Conservation (phyloP, 805 yeast genomes). For the Tetrapisispora phaffii region DNA sequence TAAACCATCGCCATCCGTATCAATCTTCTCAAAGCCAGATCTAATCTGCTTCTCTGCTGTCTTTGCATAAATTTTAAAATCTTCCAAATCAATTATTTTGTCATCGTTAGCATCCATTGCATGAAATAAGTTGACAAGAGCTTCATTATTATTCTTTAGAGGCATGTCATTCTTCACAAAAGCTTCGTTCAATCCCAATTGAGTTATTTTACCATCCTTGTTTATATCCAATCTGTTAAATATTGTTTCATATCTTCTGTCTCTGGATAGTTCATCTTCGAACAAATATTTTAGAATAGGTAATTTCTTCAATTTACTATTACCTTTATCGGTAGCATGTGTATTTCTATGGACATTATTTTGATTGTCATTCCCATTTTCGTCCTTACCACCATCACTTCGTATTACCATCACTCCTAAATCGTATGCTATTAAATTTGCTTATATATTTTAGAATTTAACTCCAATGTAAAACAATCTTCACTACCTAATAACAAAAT, state of each 20-base stretch:
- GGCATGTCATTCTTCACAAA: conserved; percentile 50
- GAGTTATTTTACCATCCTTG: conserved; percentile 31
- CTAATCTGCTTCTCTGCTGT: conserved; percentile 64
- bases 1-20: conserved; percentile 63
- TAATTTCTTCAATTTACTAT: not conserved
- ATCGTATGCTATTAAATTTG: too few relatives aligned
- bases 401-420: not conserved
- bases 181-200: conserved; percentile 31
- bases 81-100: conserved; percentile 48
- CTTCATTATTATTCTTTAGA: conserved; percentile 47
- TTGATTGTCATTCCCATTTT: not conserved
- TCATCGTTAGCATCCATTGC: conserved; percentile 53
- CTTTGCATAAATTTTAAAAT: conserved; percentile 54
- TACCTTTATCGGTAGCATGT: not conserved
- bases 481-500: too few relatives aligned
- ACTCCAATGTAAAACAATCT: too few relatives aligned
- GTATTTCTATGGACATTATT: not conserved
- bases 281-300: not conserved
- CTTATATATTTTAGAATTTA: too few relatives aligned
- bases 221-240: conserved; percentile 38
- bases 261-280: conserved; percentile 13
- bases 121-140: conserved; percentile 46
- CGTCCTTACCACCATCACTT: not conserved
- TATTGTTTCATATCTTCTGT: conserved; percentile 32
- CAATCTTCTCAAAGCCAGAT: conserved; percentile 58